Evolutionary conservation across 129 eudicot genomes (phyloP), one percentile per base, ranked within the genome.

Genomic region (Tagetes patula): DNA sequence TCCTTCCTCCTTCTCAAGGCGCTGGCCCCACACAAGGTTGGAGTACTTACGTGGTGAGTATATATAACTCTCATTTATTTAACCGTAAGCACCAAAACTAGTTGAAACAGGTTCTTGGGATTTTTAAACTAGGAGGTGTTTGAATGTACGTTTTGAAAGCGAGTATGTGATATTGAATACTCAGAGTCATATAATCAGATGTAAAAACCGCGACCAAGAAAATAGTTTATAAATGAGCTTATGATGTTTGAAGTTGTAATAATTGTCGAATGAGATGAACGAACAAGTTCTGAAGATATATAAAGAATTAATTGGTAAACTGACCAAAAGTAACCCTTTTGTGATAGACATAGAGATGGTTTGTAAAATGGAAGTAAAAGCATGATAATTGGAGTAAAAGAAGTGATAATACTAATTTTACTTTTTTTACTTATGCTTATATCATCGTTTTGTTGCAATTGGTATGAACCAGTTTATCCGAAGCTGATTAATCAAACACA

Each of bases 41-140:
- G 97, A 89, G 65, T 63, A 72, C 86, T 34, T 89, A 89, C 46
- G 67, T 85, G 96, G 97, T 92, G 56, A 55, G 53, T 63, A 47
- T 63, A 6, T 33, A 12, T 40, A 38, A 46, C 46, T 73, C 37
- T 47, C 11, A 3, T 62, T 73, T 47, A 73, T 60, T 4, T 37
- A 14, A 31, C 5, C 34, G 2, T 52, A 7, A 39, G 38, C 64
- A 52, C 38, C 27, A 52, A 50, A 36, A 49, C 48, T 50, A 52
- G 74, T 70, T 70, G 11, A 61, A 11, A 11, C 11, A 34, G 11
- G 11, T 8, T 8, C 67, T 36, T 33, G 0, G 42, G 67, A 61
- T 61, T 60, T 60, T 27, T 34, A 30, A 56, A 8, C 31, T 11
- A 10, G 6, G 14, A 59, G 20, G 43, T 34, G 13, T 47, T 45